These are phyloP conservation scores for Jatropha podagrica DNA, from an alignment of 441 rosid genomes.

Conservation along the genomic window DNA sequence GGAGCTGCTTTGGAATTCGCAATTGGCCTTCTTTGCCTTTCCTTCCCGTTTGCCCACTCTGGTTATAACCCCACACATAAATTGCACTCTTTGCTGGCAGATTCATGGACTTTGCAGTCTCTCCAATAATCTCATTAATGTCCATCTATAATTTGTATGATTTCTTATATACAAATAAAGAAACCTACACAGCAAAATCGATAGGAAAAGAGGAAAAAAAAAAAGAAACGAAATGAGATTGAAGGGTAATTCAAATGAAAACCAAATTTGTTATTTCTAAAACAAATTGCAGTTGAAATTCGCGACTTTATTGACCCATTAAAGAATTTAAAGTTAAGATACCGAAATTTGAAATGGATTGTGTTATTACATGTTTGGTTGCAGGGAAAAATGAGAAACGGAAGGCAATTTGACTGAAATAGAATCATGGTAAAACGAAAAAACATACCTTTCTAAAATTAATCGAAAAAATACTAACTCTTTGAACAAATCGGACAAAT, in stretches of 20 bases:
- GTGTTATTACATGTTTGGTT: not conserved
- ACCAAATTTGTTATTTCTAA: not conserved
- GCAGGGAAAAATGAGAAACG: not conserved
- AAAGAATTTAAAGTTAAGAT: not conserved
- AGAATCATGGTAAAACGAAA: not conserved
- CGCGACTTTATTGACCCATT: not conserved
- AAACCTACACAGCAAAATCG: not conserved
- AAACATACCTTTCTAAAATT: not conserved
- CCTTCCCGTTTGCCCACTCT: constrained; percentile 91
- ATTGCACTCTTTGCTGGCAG: constrained; percentile 83
- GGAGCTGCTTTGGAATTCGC: constrained; percentile 90
- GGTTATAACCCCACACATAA: constrained; percentile 97
- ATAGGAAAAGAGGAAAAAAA: not conserved
- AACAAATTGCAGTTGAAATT: not conserved
- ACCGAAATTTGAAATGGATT: not conserved
- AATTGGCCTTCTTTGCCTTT: constrained; percentile 62
- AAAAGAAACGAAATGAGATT: not conserved
- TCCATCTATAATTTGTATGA: constrained; percentile 43
- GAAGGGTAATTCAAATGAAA: not conserved
- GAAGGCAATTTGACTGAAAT: no score
- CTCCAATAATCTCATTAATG: constrained; percentile 70
- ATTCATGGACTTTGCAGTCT: constrained; percentile 41
- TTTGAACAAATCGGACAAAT: not conserved
- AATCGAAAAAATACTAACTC: not conserved
- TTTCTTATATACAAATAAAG: not conserved